These are phyloP conservation scores for Onygena corvina DNA, from an alignment of 2,329 filamentous ascomycete species.

Conservation along the genomic window DNA sequence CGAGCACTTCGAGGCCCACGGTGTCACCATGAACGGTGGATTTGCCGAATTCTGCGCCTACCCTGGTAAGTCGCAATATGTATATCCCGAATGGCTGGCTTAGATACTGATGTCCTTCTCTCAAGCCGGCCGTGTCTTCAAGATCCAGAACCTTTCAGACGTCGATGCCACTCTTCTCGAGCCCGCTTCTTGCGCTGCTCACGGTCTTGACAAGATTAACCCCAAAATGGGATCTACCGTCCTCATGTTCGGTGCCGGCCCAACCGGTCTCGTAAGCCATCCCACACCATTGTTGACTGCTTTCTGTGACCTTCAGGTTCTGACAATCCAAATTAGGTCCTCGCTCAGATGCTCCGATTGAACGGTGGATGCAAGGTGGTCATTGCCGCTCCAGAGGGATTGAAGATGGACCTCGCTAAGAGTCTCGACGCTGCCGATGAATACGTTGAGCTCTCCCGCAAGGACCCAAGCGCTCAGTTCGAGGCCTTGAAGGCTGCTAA, in stretches of 20 bases:
- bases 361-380: constrained; percentile 60
- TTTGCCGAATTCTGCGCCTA: constrained; percentile 58
- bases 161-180: constrained; percentile 57
- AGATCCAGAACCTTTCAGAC: constrained; percentile 52
- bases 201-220: constrained; percentile 55
- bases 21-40: constrained; percentile 49
- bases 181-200: constrained; percentile 56
- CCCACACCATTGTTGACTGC: neutral
- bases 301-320: neutral
- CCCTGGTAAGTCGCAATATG: constrained; percentile 24
- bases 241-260: constrained; percentile 54
- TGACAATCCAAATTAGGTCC: constrained; percentile 21
- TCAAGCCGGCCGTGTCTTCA: constrained; percentile 47
- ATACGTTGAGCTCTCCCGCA: constrained; percentile 37
- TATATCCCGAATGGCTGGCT: neutral
- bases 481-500: constrained; percentile 51
- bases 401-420: constrained; percentile 58
- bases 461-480: constrained; percentile 48
- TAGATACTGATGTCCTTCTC: constrained; percentile 12
- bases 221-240: constrained; percentile 53
- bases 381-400: constrained; percentile 54
- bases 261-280: constrained; percentile 46
- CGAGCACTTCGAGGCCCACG: constrained; percentile 56
- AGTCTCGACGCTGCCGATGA: constrained; percentile 37
- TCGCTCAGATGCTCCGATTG: constrained; percentile 51